Conservation (phyloP, 768 basidiomycete species). For the Inosperma sp. region DNA sequence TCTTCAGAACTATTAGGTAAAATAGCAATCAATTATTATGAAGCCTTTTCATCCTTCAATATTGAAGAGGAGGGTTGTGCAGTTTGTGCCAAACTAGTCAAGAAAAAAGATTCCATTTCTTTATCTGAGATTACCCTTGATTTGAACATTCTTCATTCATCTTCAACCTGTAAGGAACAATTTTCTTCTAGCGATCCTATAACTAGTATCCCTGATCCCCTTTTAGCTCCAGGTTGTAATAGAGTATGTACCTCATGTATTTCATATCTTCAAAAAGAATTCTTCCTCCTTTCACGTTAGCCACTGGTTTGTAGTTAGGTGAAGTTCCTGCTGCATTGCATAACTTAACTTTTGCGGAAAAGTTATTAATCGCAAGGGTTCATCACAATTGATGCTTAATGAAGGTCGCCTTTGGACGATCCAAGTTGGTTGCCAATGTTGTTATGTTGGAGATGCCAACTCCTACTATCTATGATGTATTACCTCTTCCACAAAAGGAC, state of each 20-base stretch:
- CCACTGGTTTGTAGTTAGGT: slow-evolving; percentile 34
- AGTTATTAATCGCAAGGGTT: slow-evolving; percentile 23
- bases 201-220: too few relatives aligned
- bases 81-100: not conserved
- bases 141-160: too few relatives aligned
- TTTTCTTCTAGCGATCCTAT: too few relatives aligned
- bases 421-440: slow-evolving; percentile 28
- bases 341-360: slow-evolving; percentile 25
- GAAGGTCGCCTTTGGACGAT: slow-evolving; percentile 21
- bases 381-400: slow-evolving; percentile 28
- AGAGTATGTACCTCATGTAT: too few relatives aligned
- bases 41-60: too few relatives aligned
- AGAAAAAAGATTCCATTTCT: not conserved
- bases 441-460: slow-evolving; percentile 27
- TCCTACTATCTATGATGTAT: slow-evolving; percentile 21
- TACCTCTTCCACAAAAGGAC: slow-evolving; percentile 22
- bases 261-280: too few relatives aligned
- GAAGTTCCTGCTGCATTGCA: slow-evolving; percentile 25
- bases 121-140: too few relatives aligned
- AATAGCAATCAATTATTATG: too few relatives aligned
- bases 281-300: too few relatives aligned
- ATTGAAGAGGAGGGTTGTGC: not conserved
- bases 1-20: too few relatives aligned
- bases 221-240: too few relatives aligned
- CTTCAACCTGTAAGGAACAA: too few relatives aligned